Evolutionary conservation across 2,329 filamentous ascomycete genomes (phyloP).

Genomic region (Sporothrix phasma): DNA sequence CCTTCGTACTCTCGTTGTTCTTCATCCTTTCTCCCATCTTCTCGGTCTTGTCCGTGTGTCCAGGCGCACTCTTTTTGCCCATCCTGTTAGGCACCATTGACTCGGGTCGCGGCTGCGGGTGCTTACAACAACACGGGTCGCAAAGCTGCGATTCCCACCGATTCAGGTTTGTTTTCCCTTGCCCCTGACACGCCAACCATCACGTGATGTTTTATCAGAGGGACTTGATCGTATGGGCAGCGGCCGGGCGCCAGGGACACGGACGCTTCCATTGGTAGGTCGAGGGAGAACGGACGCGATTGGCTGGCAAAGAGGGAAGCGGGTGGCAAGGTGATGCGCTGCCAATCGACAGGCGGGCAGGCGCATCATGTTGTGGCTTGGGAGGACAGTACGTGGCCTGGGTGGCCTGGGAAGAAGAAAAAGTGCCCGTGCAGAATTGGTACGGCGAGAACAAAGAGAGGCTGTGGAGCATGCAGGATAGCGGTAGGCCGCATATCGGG

Average conservation of each 20-base stretch:
- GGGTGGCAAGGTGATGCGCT: too few species aligned
- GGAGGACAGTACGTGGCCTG: too few species aligned
- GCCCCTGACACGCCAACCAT: neutral
- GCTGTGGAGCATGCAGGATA: neutral
- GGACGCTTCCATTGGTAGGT: neutral
- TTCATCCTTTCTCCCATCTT: neutral
- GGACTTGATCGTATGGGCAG: neutral
- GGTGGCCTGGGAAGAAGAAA: too few species aligned
- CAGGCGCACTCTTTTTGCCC: neutral
- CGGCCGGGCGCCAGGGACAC: neutral
- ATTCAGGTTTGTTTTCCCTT: slow-evolving; percentile 8
- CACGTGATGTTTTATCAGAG: slow-evolving; percentile 6
- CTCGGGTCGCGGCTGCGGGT: neutral
- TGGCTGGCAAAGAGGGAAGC: neutral
- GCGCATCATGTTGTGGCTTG: neutral
- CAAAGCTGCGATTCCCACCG: too few species aligned
- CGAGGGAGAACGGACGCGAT: neutral
- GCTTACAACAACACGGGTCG: neutral
- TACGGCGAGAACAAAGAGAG: neutral
- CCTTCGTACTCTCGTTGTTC: neutral
- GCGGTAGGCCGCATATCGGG: too few species aligned
- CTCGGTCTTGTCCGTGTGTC: too few species aligned
- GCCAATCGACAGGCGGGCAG: neutral
- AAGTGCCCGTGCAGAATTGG: neutral
- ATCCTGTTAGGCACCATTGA: neutral